Percentiles rank a stretch among this genome's conserved stretches.
These are phyloP conservation scores for Guadua angustifolia DNA, from an alignment of 176 grass and related monocot species.

Conservation along the genomic window DNA sequence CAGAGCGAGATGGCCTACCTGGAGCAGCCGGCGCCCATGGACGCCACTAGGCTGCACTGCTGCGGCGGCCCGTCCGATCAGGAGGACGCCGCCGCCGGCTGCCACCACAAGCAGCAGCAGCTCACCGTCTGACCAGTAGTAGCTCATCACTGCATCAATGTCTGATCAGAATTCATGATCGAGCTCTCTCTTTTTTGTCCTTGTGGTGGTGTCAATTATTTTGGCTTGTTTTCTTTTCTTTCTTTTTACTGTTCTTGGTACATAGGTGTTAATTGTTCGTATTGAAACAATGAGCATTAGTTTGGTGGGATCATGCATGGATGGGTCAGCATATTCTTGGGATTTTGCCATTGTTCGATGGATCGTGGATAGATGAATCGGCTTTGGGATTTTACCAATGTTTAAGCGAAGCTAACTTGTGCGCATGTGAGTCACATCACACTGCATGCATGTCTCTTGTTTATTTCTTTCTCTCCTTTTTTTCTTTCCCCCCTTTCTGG, in stretches of 20 bases:
- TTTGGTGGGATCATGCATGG: slow-evolving; percentile 31
- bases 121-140: slow-evolving; percentile 66
- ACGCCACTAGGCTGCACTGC: slow-evolving; percentile 48
- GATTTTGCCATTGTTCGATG: slow-evolving; percentile 46
- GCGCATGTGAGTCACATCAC: slow-evolving; percentile 63
- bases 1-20: slow-evolving; percentile 83
- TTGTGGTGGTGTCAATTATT: slow-evolving; percentile 31
- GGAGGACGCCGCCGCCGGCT: slow-evolving; percentile 45
- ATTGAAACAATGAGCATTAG: slow-evolving; percentile 27
- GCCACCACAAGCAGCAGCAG: slow-evolving; percentile 59
- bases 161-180: slow-evolving; percentile 4
- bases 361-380: slow-evolving; percentile 39
- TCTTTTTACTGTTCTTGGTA: slow-evolving; percentile 42
- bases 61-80: slow-evolving; percentile 53
- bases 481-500: background rate
- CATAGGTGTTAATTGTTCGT: slow-evolving; percentile 46
- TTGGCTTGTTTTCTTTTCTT: background rate
- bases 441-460: slow-evolving; percentile 35
- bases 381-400: slow-evolving; percentile 38
- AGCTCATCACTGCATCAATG: background rate
- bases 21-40: slow-evolving; percentile 49
- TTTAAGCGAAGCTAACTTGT: slow-evolving; percentile 40
- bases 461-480: background rate
- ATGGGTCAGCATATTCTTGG: slow-evolving; percentile 22
- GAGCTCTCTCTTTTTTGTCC: slow-evolving; percentile 18